phyloP scores from a whole-genome alignment of 768 basidiomycete species.

The Chalciporus pseudorubinellus region DNA sequence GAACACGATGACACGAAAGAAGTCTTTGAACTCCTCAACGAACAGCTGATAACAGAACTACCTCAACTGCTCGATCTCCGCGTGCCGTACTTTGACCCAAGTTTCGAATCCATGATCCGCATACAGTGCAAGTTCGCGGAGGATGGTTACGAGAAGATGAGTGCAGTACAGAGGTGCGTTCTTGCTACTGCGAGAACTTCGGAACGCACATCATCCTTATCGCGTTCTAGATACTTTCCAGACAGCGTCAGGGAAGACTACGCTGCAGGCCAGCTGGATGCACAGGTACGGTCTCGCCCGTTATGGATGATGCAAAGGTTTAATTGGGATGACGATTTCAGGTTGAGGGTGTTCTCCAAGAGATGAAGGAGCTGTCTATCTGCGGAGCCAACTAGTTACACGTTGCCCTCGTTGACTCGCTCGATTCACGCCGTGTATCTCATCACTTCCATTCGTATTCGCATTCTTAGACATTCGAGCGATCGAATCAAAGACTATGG shows the following conservation, averaged over 20 bases:
- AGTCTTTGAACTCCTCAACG: conserved; percentile 90
- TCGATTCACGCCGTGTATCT: conserved; percentile 7
- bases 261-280: conserved; percentile 92
- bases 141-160: conserved; percentile 96
- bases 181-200: neutral
- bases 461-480: neutral
- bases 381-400: conserved; percentile 57
- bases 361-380: conserved; percentile 95
- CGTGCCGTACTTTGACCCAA: conserved; percentile 97
- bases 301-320: neutral
- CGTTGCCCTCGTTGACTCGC: neutral
- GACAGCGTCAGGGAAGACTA: conserved; percentile 95
- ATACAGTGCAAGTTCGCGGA: conserved; percentile 98
- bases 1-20: conserved; percentile 95
- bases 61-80: conserved; percentile 92
- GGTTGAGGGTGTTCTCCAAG: conserved; percentile 96
- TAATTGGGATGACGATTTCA: conserved; percentile 24
- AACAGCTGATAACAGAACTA: conserved; percentile 86
- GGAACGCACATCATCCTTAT: neutral
- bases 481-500: neutral
- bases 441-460: neutral
- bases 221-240: conserved; percentile 67
- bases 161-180: conserved; percentile 81
- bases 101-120: conserved; percentile 98
- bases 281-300: conserved; percentile 56